phyloP scores from a whole-genome alignment of 768 basidiomycete genomes.

The Dioszegia crocea region DNA sequence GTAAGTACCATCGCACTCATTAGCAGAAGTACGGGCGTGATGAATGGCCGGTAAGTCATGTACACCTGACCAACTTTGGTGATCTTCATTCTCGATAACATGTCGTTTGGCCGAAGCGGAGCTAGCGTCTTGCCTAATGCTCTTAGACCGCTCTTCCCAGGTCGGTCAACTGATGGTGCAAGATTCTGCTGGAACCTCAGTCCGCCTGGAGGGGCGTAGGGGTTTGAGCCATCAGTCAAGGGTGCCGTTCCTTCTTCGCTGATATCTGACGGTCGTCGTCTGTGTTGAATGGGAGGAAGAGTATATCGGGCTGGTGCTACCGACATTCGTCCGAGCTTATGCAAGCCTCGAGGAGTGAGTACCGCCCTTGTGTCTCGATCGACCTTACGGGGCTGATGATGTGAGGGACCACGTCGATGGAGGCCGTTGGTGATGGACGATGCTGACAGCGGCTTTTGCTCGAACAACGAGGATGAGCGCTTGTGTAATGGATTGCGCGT shows the following conservation, averaged over 20 bases:
- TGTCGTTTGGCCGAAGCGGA: neutral
- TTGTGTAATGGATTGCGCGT: too few species aligned
- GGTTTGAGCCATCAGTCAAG: neutral
- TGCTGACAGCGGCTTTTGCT: too few species aligned
- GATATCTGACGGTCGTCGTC: neutral
- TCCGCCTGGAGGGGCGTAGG: slow-evolving; percentile 3
- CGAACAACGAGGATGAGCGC: too few species aligned
- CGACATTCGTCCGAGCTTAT: slow-evolving; percentile 41
- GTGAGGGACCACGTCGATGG: too few species aligned
- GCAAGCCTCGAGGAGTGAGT: slow-evolving; percentile 22
- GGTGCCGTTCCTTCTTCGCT: neutral
- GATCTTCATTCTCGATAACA: neutral
- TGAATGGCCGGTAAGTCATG: slow-evolving; percentile 26
- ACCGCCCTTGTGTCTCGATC: slow-evolving; percentile 5
- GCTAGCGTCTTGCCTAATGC: neutral
- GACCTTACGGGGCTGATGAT: too few species aligned
- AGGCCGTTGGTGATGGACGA: too few species aligned
- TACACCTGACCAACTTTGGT: slow-evolving; percentile 3
- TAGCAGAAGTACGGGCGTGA: slow-evolving; percentile 11
- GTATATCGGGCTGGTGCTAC: slow-evolving; percentile 33
- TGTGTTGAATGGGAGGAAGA: neutral
- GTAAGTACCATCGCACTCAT: slow-evolving; percentile 24
- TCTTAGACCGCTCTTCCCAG: neutral
- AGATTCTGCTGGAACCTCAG: slow-evolving; percentile 1
- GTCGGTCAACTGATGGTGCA: too few species aligned